These are phyloP conservation scores for Silene uniflora DNA, from an alignment of 148 eudicot species.

Conservation along the genomic window DNA sequence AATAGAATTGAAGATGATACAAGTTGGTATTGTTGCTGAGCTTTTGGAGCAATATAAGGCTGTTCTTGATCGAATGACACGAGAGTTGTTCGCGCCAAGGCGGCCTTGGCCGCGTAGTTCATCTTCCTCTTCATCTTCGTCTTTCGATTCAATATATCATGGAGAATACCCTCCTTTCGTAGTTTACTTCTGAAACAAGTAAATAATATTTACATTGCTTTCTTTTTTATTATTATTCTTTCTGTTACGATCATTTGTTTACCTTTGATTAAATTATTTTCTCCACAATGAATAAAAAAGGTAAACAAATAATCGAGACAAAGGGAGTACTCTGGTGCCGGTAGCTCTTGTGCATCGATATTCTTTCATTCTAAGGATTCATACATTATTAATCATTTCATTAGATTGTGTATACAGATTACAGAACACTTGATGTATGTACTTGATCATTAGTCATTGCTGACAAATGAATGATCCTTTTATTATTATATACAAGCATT, in stretches of 20 bases:
- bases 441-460: too few relatives aligned
- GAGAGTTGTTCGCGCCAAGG: conserved; percentile 21
- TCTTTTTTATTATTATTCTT: too few relatives aligned
- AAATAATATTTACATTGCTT: background rate
- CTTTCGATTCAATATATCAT: conserved; percentile 14
- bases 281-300: too few relatives aligned
- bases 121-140: background rate
- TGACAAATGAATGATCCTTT: too few relatives aligned
- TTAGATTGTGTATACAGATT: too few relatives aligned
- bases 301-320: too few relatives aligned
- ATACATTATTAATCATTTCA: background rate
- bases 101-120: background rate
- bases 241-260: too few relatives aligned
- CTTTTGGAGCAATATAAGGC: conserved; percentile 27
- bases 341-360: too few relatives aligned
- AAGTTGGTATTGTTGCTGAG: conserved; percentile 29
- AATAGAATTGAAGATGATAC: conserved; percentile 30
- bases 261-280: too few relatives aligned
- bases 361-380: background rate
- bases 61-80: conserved; percentile 22
- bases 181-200: conserved; percentile 23
- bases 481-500: too few relatives aligned
- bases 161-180: conserved; percentile 27
- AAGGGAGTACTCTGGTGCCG: too few relatives aligned
- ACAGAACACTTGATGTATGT: too few relatives aligned